These are phyloP conservation scores for Prunus yedoensis DNA, from an alignment of 331 rosid species.

Conservation along the genomic window DNA sequence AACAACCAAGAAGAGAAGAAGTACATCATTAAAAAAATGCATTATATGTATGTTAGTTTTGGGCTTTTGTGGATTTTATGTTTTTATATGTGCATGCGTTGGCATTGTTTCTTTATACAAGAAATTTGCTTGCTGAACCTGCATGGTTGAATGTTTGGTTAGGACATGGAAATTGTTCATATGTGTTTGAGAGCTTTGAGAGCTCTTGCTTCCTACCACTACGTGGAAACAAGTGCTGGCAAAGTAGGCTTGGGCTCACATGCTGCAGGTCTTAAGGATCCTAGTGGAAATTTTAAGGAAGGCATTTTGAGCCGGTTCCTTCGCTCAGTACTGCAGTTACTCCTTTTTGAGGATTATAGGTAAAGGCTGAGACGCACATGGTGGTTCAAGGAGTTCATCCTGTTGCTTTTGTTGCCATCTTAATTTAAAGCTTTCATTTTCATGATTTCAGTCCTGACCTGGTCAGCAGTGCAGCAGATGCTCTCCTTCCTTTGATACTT, in stretches of 20 bases:
- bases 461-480: slow-evolving; percentile 86
- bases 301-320: slow-evolving; percentile 82
- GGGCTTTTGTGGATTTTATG: not conserved
- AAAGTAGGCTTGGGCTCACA: slow-evolving; percentile 74
- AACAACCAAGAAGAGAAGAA: no score
- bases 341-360: slow-evolving; percentile 94
- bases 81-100: not conserved
- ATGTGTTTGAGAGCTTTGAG: slow-evolving; percentile 87
- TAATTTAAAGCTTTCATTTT: slow-evolving; percentile 15
- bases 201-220: slow-evolving; percentile 90
- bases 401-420: not conserved
- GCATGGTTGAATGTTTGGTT: slow-evolving; percentile 14
- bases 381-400: not conserved
- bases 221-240: slow-evolving; percentile 61
- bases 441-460: slow-evolving; percentile 72
- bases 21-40: no score
- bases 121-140: not conserved
- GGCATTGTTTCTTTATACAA: no score
- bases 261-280: slow-evolving; percentile 50
- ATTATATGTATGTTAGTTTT: not conserved
- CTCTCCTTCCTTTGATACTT: slow-evolving; percentile 84
- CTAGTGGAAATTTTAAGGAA: slow-evolving; percentile 65
- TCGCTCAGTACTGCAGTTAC: slow-evolving; percentile 75
- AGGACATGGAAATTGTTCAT: slow-evolving; percentile 82
- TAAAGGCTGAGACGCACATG: slow-evolving; percentile 13